phyloP scores from a whole-genome alignment of 1,284 basidiomycete species.

The Trichosporon sp. region DNA sequence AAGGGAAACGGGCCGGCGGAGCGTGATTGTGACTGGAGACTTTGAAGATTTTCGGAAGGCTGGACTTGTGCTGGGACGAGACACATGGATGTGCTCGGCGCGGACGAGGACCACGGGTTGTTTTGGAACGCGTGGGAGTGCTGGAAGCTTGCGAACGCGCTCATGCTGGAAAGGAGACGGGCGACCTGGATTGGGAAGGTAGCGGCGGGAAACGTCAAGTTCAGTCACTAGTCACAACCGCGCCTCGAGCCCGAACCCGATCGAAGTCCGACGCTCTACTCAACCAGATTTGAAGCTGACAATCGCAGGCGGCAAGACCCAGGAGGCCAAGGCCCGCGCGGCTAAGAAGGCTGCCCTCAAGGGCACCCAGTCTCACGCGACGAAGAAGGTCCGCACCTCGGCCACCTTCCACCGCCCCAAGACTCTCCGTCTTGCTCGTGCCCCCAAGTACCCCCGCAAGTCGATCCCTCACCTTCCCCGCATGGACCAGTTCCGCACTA shows the following conservation, averaged over 20 bases:
- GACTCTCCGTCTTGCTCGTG: slow-evolving; percentile 79
- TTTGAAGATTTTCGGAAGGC: background rate
- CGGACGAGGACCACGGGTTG: background rate
- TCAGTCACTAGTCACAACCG: background rate
- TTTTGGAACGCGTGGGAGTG: background rate
- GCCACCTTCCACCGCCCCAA: slow-evolving; percentile 96
- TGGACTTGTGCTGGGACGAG: background rate
- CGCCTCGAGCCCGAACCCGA: background rate
- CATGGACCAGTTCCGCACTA: slow-evolving; percentile 95
- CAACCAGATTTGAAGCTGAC: slow-evolving; percentile 3
- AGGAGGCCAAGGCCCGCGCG: slow-evolving; percentile 77
- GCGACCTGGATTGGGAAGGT: too few relatives aligned
- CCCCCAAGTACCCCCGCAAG: slow-evolving; percentile 91
- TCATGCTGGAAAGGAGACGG: too few relatives aligned
- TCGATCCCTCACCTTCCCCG: slow-evolving; percentile 88
- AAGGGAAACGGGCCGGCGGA: background rate
- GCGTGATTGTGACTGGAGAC: background rate
- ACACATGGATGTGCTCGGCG: too few relatives aligned
- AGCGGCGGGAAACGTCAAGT: too few relatives aligned
- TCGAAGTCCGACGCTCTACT: background rate
- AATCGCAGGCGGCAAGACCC: slow-evolving; percentile 40
- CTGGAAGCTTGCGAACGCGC: too few relatives aligned
- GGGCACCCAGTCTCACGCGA: slow-evolving; percentile 69
- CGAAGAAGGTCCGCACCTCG: slow-evolving; percentile 78
- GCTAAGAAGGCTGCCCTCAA: slow-evolving; percentile 96